Base-by-base conservation (phyloP, 345 rosid genomes). In the Citrus glauca region DNA sequence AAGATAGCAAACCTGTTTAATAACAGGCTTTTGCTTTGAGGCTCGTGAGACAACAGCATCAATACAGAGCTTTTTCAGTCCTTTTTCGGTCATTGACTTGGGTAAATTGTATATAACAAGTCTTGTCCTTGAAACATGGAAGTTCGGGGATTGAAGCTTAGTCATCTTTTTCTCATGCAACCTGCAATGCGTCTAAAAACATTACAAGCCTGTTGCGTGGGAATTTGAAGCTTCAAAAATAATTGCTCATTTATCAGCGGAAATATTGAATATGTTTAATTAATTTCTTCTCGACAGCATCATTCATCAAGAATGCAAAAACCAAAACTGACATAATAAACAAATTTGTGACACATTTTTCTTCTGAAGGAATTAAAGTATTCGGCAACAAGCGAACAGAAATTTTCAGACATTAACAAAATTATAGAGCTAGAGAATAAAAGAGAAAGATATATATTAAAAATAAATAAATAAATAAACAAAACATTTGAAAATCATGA, bases 61-160 rank as follows among this genome's bases (percentile, higher is more conserved):
- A 33, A 89, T 77, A 80, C 88, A 91, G 64, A 94, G 92, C 79
- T 85, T 88, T 77, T 85, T 88, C 64, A 96, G 90, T 71, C 87
- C 89, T 67, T 85, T 88, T 74, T 89, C 95, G 22, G 89, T 72
- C 95, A 92, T 85, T 59, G 93, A 85, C 78, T 91, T 94, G 6
- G 99, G 99, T 48, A 96, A 81, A 86, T 96, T 96, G 85, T 92
- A 90, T 48, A 96, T 83, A 66, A 92, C 82, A 77, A 96, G 88
- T 81, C 99, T 85, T 33, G 90, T 96, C 87, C 83, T 89, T 60
- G 98, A 91, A 50, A 94, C 97, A 80, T 92, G 99, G 74, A 92
- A 94, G 80, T 96, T 96, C 8, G 95, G 99, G 77, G 99, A 96
- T 77, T 83, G 88, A 78, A 96, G 99, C 88, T 90, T 96, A 27